Conservation (phyloP, 2,329 filamentous ascomycete genomes). For the Fusarium falciforme region DNA sequence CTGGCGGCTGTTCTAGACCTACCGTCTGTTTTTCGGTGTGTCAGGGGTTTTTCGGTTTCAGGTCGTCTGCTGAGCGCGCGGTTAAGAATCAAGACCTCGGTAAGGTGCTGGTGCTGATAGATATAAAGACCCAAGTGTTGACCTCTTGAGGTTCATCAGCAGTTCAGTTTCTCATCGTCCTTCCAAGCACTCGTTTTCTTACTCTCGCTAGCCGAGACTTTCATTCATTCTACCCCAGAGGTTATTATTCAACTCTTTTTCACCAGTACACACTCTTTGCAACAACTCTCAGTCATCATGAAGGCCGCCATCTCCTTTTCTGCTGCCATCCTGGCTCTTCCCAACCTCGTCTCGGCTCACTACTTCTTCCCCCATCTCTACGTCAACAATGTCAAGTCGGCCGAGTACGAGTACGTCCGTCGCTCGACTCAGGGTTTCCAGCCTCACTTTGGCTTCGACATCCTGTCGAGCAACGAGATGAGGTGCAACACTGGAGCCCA, state of each 20-base stretch:
- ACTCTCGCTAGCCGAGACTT: not conserved
- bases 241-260: not conserved
- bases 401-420: not conserved
- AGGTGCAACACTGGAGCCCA: conserved; percentile 9
- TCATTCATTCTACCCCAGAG: not conserved
- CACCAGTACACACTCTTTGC: not conserved
- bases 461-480: conserved; percentile 7
- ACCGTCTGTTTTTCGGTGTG: not conserved
- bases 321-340: not conserved
- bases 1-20: not conserved
- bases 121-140: not conserved
- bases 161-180: not conserved
- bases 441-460: conserved; percentile 10
- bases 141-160: too few relatives aligned
- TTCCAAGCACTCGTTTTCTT: not conserved
- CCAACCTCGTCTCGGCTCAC: not conserved
- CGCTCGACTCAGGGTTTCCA: conserved; percentile 1
- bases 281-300: not conserved
- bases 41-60: not conserved
- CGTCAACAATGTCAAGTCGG: not conserved
- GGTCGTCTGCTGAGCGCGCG: not conserved
- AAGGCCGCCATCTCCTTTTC: not conserved
- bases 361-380: not conserved
- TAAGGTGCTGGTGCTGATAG: not conserved
- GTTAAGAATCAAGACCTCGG: not conserved